These are phyloP conservation scores for Pulicaria dysenterica DNA, from an alignment of 129 eudicot species.

Conservation along the genomic window DNA sequence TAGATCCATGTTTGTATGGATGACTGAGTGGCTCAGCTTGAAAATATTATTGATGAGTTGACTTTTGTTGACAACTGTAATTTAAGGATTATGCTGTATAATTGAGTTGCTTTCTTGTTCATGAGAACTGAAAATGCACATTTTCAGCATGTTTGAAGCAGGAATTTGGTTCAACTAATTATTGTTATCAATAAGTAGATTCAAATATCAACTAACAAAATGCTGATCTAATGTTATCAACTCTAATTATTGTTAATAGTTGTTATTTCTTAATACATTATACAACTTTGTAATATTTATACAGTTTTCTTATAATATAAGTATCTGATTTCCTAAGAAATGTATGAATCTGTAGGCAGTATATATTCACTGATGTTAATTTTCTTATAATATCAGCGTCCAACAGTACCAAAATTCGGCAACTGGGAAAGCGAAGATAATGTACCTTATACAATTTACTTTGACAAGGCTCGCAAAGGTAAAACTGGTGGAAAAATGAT, in stretches of 20 bases:
- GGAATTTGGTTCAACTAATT: background rate
- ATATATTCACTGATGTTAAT: background rate
- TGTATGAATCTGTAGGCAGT: background rate
- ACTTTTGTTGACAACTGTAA: slow-evolving; percentile 21
- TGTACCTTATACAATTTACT: slow-evolving; percentile 79
- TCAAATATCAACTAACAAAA: background rate
- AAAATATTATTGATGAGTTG: slow-evolving; percentile 33
- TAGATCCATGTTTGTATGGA: slow-evolving; percentile 16
- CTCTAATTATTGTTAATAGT: too few species aligned
- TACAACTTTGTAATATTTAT: background rate
- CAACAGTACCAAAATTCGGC: slow-evolving; percentile 85
- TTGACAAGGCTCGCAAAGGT: slow-evolving; percentile 77
- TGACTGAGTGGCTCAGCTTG: slow-evolving; percentile 1
- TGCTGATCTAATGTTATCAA: background rate
- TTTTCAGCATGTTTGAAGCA: slow-evolving; percentile 9
- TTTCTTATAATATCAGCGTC: slow-evolving; percentile 50
- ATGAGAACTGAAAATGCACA: background rate
- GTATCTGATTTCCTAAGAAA: background rate
- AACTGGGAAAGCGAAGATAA: slow-evolving; percentile 79
- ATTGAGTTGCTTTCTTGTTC: background rate
- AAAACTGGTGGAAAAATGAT: slow-evolving; percentile 74
- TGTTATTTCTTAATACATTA: background rate
- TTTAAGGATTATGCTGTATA: background rate
- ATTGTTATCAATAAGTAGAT: background rate
- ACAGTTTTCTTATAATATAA: background rate